These are phyloP conservation scores for Mycena vitilis DNA, from an alignment of 768 basidiomycete genomes.

Conservation along the genomic window DNA sequence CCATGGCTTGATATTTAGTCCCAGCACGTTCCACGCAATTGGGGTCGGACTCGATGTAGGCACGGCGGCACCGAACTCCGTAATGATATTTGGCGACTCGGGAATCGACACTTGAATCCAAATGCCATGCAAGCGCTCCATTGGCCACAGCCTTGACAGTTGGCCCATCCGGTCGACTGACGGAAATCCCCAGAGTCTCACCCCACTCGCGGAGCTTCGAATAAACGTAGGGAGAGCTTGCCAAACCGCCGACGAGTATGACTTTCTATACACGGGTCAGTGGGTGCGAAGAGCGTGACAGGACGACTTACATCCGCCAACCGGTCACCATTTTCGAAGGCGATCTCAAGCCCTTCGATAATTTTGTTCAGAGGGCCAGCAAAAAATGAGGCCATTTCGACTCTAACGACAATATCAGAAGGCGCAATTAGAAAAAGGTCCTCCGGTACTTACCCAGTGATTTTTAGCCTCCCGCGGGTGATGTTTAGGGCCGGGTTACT, in stretches of 20 bases:
- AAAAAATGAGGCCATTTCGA: conserved; percentile 37
- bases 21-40: conserved; percentile 24
- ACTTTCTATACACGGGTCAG: conserved; percentile 37
- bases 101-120: conserved; percentile 39
- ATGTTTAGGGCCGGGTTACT: conserved; percentile 30
- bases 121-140: conserved; percentile 45
- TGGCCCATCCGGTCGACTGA: conserved; percentile 40
- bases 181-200: conserved; percentile 33
- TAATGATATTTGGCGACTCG: conserved; percentile 43
- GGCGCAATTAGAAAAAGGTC: too few species aligned
- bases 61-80: conserved; percentile 31
- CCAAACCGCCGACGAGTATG: conserved; percentile 45
- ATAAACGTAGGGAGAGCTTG: conserved; percentile 43
- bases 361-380: conserved; percentile 30
- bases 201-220: conserved; percentile 40
- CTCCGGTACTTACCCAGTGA: conserved; percentile 30
- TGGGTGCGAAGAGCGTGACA: neutral
- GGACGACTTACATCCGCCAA: conserved; percentile 32
- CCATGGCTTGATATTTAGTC: neutral
- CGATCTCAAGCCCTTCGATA: conserved; percentile 34
- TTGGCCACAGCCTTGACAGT: conserved; percentile 45
- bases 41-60: conserved; percentile 23
- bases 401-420: neutral
- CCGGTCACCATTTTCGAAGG: conserved; percentile 37
- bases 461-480: conserved; percentile 36